These are phyloP conservation scores for Uncinocarpus reesii DNA, from an alignment of 2,329 filamentous ascomycete species.

Conservation along the genomic window DNA sequence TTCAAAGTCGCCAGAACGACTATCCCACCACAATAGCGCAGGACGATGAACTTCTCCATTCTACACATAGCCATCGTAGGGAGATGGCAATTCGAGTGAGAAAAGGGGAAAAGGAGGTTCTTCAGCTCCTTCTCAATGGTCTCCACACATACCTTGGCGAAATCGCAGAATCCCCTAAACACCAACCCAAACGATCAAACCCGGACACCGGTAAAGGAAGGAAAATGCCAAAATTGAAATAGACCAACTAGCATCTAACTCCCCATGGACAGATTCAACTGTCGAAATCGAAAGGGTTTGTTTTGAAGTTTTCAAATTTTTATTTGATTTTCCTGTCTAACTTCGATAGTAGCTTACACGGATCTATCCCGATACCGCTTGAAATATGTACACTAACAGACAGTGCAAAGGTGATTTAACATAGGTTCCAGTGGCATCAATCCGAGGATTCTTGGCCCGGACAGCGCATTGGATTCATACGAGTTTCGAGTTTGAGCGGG, in stretches of 20 bases:
- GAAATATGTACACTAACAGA: conserved; percentile 17
- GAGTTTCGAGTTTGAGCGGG: background rate
- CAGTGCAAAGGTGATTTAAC: conserved; percentile 1
- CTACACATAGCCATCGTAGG: conserved; percentile 22
- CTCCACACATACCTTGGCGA: conserved; percentile 20
- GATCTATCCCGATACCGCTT: conserved; percentile 12
- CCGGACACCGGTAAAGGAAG: conserved; percentile 13
- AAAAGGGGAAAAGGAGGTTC: conserved; percentile 59
- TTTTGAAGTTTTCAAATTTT: conserved; percentile 17
- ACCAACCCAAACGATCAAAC: conserved; percentile 18
- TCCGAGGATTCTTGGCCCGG: background rate
- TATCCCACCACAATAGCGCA: conserved; percentile 47
- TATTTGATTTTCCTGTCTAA: conserved; percentile 15
- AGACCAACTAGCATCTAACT: background rate
- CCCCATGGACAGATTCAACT: background rate
- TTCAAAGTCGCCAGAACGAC: conserved; percentile 31
- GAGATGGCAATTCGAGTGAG: conserved; percentile 59
- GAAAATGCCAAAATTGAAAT: conserved; percentile 16
- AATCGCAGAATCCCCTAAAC: conserved; percentile 17
- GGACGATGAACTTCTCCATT: conserved; percentile 37
- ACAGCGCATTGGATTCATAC: background rate
- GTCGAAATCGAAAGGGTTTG: background rate
- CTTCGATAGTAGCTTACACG: conserved; percentile 15
- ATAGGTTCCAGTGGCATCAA: background rate
- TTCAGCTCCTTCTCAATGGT: conserved; percentile 44